phyloP scores from a whole-genome alignment of 1,284 basidiomycete species.

The Ganoderma multipileum region DNA sequence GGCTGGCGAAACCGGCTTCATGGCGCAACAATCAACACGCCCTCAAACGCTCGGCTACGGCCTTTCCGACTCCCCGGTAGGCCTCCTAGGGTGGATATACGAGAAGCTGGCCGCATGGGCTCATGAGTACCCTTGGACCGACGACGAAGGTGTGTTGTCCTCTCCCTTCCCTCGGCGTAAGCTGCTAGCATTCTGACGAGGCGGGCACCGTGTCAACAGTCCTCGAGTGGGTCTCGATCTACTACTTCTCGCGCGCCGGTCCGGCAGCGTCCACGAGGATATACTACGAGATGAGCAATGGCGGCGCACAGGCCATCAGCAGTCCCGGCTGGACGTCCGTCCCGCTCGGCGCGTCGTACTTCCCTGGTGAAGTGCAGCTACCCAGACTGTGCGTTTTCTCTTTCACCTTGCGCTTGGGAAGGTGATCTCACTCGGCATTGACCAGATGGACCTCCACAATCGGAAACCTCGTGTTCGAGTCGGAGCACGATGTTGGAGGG shows the following conservation, averaged over 20 bases:
- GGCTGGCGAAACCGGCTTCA: slow-evolving; percentile 47
- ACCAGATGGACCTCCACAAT: slow-evolving; percentile 31
- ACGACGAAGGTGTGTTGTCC: slow-evolving; percentile 11
- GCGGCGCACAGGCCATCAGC: background rate
- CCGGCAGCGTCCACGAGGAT: slow-evolving; percentile 46
- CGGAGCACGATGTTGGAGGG: slow-evolving; percentile 36
- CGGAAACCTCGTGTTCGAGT: slow-evolving; percentile 35
- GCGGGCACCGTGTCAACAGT: too few species aligned
- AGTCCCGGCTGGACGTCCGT: slow-evolving; percentile 28
- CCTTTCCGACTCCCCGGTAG: slow-evolving; percentile 62
- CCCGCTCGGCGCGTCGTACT: slow-evolving; percentile 42
- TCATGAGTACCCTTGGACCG: background rate
- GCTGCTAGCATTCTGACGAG: too few species aligned
- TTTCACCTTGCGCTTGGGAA: slow-evolving; percentile 29
- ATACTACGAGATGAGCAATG: slow-evolving; percentile 46
- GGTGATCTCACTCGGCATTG: slow-evolving; percentile 44
- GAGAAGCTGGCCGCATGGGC: slow-evolving; percentile 6
- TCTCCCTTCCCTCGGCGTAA: background rate
- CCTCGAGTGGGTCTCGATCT: slow-evolving; percentile 49
- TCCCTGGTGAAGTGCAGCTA: slow-evolving; percentile 38
- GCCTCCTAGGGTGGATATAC: slow-evolving; percentile 47
- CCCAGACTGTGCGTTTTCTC: slow-evolving; percentile 35
- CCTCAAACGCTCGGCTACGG: slow-evolving; percentile 65
- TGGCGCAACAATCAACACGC: slow-evolving; percentile 49
- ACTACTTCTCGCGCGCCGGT: slow-evolving; percentile 60